Base-by-base conservation (phyloP, 2,329 filamentous ascomycete genomes). In the Talaromyces islandicus region DNA sequence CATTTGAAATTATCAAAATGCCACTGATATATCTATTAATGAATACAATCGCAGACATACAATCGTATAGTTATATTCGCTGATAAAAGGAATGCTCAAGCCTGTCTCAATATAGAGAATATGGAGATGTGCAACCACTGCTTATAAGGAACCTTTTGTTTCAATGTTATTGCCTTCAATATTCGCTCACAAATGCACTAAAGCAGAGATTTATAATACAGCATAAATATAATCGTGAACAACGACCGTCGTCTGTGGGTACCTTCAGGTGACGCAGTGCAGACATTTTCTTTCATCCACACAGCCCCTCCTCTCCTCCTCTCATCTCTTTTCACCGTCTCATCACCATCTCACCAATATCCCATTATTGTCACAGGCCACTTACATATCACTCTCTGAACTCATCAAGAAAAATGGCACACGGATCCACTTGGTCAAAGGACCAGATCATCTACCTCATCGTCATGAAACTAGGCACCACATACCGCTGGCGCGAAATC, bases 381-480 rank as follows among this genome's bases (percentile, higher is more conserved):
- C 3, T 25, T 9, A 17, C 17, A 19, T 19, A 46, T 10, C n/a
- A 21, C 17, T n/a, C 43, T 46, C n/a, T 3, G 17, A 27, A 27
- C 6, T 17, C 4, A n/a, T n/a, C 48, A 17, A 17, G 1, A 24
- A 52, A 56, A 43, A 61, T 61, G 59, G 59, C 59, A 10, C 59
- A 55, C 35, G 59, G 59, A 11, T 43, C 38, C 14, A 1, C 4
- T 10, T 61, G 59, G 59, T 30, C 51, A 14, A 19, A 41, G 4
- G 51, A 58, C 1, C 51, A 61, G 14, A 21, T 3, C 17, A 7
- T 61, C 9, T 61, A 29, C n/a, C 41, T 61, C 17, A 57, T 61
- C 29, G 41, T 43, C 14, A 29, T 61, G 50, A 58, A 52, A 50
- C 7, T 55, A 4, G 19, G 50, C 21, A 41, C 59, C 41, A 51